Base-by-base conservation (phyloP, 148 eudicot species). In the Linanthus parryae region DNA sequence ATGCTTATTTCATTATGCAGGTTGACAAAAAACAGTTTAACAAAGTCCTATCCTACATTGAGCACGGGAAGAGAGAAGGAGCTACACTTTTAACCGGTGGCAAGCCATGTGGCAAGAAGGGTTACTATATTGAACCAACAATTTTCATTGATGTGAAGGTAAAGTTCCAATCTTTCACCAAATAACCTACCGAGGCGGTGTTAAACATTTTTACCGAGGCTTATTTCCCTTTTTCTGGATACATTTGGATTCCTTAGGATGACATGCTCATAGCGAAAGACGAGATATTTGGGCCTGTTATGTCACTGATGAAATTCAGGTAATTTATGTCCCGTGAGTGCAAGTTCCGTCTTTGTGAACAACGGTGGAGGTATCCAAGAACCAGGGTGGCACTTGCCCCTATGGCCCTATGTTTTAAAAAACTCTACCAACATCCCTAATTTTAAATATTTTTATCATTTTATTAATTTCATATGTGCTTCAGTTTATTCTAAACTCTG, bases 251-350 rank as follows among this genome's bases (percentile, higher is more conserved):
- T 45, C 5, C 36, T 35, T 63, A 88, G 96, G 97, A 88, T 43
- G 54, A 77, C 54, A 89, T 89, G 97, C 14, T 54, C 14, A 89
- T 89, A 11, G 97, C 94, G 11, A 70, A 30, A 36, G 94, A 89
- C 16, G 97, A 89, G 56, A 89, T 89, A 49, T 89, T 89, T 26
- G 97, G 97, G 5, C 97, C 97, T 0, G 97, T 89, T 12, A 70
- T 84, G 70, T 74, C 90, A 17, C 44, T 89, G 43, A 66, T 89
- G 80, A 84, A 84, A 56, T 89, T 89, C 79, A 82, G 71, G 96
- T 88, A 40, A 68, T n/a, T n/a, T n/a, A 85, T 63, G n/a, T 51
- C 20, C 6, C 2, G 21, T 24, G 8, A 19, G 10, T 2, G 1
- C 13, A 2, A 31, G 26, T 12, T 24, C 11, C 22, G 1, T 21